These are phyloP conservation scores for Nakazawaea pomicola DNA, from an alignment of 805 yeast species.

Conservation along the genomic window DNA sequence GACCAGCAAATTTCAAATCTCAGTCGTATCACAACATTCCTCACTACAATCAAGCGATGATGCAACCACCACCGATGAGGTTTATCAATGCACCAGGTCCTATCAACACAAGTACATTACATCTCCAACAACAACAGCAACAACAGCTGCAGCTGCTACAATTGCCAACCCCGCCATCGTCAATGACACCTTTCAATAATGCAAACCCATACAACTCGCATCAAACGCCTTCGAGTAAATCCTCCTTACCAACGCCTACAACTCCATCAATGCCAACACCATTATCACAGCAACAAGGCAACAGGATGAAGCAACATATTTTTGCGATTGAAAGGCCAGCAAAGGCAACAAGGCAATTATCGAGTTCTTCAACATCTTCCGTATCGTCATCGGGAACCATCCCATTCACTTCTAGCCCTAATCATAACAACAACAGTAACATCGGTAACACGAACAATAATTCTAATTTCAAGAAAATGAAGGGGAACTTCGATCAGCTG, in stretches of 20 bases:
- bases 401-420: conserved; percentile 10
- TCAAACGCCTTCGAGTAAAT: conserved; percentile 17
- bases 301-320: conserved; percentile 19
- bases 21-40: conserved; percentile 1
- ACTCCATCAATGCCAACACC: conserved; percentile 11
- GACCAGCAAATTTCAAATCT: conserved; percentile 3
- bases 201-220: conserved; percentile 14
- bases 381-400: conserved; percentile 10
- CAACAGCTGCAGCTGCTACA: conserved; percentile 6
- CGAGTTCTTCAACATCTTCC: conserved; percentile 10
- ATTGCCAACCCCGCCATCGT: conserved; percentile 12
- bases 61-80: conserved; percentile 10
- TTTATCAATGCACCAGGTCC: conserved; percentile 11
- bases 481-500: conserved; percentile 8
- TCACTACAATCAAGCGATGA: conserved; percentile 3
- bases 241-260: conserved; percentile 17
- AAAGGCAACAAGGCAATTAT: conserved; percentile 12
- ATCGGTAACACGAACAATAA: conserved; percentile 7
- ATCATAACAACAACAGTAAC: background rate
- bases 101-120: background rate
- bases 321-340: conserved; percentile 13
- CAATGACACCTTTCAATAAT: conserved; percentile 9
- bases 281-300: conserved; percentile 4
- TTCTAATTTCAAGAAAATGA: conserved; percentile 7
- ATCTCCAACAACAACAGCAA: background rate